phyloP scores from a whole-genome alignment of 2,329 filamentous ascomycete species.

The Thielaviopsis euricoi region DNA sequence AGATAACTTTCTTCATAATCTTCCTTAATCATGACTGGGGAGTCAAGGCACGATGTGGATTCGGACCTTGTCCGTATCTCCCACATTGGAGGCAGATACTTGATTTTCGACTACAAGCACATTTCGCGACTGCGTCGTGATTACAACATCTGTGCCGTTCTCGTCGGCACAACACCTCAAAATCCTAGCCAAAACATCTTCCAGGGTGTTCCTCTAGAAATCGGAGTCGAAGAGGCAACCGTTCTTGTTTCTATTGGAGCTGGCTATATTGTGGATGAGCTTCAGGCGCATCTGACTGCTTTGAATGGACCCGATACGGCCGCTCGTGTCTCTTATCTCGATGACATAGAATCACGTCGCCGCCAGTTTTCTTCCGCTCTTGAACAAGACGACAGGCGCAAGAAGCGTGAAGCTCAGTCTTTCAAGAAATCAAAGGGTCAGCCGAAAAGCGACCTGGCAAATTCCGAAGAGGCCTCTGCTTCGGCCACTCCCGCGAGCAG shows the following conservation, averaged over 20 bases:
- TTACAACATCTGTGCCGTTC: conserved; percentile 71
- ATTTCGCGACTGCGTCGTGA: conserved; percentile 62
- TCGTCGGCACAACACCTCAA: conserved; percentile 79
- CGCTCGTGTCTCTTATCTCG: background rate
- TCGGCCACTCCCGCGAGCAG: background rate
- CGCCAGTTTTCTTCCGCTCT: conserved; percentile 4
- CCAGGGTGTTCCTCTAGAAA: conserved; percentile 69
- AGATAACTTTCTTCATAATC: background rate
- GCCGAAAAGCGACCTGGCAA: conserved; percentile 13
- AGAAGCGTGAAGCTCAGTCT: conserved; percentile 13
- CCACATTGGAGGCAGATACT: conserved; percentile 61
- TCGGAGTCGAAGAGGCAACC: conserved; percentile 79
- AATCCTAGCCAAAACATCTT: conserved; percentile 92
- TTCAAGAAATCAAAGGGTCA: conserved; percentile 14
- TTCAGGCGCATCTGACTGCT: conserved; percentile 47
- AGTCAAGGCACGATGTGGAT: background rate
- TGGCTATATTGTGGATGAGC: conserved; percentile 70
- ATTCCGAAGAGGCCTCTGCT: conserved; percentile 4
- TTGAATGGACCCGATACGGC: conserved; percentile 37
- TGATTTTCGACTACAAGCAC: conserved; percentile 75
- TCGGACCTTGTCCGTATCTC: conserved; percentile 55
- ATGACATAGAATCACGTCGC: conserved; percentile 6
- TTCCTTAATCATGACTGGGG: background rate
- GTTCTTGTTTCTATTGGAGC: conserved; percentile 61
- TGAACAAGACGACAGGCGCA: conserved; percentile 6